Evolutionary conservation across 202 grass and related monocot genomes (phyloP).

Genomic region (Tripidium arundinaceum): DNA sequence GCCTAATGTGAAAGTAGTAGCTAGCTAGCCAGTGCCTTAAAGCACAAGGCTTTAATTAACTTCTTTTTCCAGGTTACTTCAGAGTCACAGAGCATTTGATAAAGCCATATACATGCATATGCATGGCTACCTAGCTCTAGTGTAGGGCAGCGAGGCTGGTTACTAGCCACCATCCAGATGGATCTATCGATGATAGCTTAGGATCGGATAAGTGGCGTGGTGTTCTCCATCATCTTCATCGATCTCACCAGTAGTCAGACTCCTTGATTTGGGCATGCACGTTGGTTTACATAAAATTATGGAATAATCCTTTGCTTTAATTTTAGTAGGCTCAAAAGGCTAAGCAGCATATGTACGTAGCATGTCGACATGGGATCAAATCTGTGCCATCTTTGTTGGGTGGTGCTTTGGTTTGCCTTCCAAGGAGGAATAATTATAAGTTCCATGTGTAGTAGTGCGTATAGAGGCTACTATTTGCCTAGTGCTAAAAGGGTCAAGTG

Average conservation of each 20-base stretch:
- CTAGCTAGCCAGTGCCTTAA: slow-evolving; percentile 7
- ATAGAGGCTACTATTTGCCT: background rate
- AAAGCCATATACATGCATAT: background rate
- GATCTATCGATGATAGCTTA: background rate
- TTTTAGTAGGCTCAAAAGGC: too few relatives aligned
- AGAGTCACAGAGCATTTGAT: slow-evolving; percentile 38
- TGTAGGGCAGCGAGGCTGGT: slow-evolving; percentile 24
- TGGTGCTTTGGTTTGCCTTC: slow-evolving; percentile 23
- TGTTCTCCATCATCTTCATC: slow-evolving; percentile 26
- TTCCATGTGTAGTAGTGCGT: background rate
- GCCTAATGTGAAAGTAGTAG: background rate
- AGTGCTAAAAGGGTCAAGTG: slow-evolving; percentile 15
- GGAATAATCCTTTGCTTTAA: too few relatives aligned
- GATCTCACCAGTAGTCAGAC: background rate
- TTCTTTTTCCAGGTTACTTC: slow-evolving; percentile 10
- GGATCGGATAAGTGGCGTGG: slow-evolving; percentile 18
- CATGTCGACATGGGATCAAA: slow-evolving; percentile 22
- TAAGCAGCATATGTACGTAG: background rate
- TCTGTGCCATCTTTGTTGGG: slow-evolving; percentile 29
- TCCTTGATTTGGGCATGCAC: too few relatives aligned
- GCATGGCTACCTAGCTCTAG: too few relatives aligned
- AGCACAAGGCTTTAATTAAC: slow-evolving; percentile 11
- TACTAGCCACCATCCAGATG: slow-evolving; percentile 3
- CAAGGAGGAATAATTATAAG: slow-evolving; percentile 37
- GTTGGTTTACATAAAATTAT: too few relatives aligned